phyloP scores from a whole-genome alignment of 306 rosid genomes.

The Malus fusca region DNA sequence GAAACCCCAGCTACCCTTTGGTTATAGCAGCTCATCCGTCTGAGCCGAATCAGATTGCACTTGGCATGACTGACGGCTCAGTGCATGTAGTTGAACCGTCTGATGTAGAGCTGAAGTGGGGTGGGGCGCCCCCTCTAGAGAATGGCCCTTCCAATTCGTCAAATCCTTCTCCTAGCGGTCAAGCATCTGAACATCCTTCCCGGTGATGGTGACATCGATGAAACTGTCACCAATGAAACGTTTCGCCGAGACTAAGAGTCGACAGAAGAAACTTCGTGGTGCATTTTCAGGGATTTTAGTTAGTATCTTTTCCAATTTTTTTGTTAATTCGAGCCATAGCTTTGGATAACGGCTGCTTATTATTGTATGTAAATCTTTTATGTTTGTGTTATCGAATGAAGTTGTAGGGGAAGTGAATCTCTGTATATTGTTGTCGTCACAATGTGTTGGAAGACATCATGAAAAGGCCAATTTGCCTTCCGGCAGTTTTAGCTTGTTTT shows the following conservation, averaged over 20 bases:
- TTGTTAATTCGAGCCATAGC: not conserved
- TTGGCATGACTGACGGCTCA: conserved; percentile 35
- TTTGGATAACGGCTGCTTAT: not conserved
- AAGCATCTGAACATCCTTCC: conserved; percentile 33
- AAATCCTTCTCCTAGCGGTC: conserved; percentile 40
- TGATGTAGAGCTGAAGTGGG: conserved; percentile 31
- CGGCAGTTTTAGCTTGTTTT: not conserved
- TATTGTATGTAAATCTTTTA: conserved; percentile 10
- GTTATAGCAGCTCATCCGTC: conserved; percentile 40
- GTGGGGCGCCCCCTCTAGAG: conserved; percentile 28
- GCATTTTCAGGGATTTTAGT: conserved; percentile 1
- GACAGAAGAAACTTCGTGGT: not conserved
- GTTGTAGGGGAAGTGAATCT: conserved; percentile 7
- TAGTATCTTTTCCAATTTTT: not conserved
- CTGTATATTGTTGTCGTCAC: conserved; percentile 14
- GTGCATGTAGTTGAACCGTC: conserved; percentile 32
- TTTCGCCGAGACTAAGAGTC: not conserved
- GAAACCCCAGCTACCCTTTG: conserved; percentile 25
- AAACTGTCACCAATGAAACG: not conserved
- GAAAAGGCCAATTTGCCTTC: conserved; percentile 34
- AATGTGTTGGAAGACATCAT: conserved; percentile 15
- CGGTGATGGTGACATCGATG: conserved; percentile 17
- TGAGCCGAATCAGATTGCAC: conserved; percentile 35
- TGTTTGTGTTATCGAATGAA: not conserved
- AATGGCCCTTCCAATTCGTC: conserved; percentile 38